Base-by-base conservation (phyloP, 352 stramenopile species). In the Phytopythium aichiense region DNA sequence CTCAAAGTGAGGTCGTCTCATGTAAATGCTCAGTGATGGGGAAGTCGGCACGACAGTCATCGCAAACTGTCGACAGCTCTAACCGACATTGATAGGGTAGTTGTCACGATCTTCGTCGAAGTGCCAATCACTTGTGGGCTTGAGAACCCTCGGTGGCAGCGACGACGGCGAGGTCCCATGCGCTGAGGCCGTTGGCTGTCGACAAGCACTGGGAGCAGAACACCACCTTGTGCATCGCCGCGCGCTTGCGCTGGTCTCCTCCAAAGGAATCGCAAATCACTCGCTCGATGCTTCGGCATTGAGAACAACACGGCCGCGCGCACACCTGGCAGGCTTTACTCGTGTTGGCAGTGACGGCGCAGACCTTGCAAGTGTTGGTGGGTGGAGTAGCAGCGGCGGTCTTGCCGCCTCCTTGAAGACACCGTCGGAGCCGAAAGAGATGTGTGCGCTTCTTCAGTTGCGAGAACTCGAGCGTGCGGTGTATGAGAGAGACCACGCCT, bases 371-470 rank as follows among this genome's bases (percentile, higher is more conserved):
- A 18, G 13, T 22, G 18, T 6, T 8, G 4, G 40, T 11, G 38
- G 15, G 7, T 43, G 38, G 38, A 43, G 38, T 22, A 15, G 15
- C 40, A 6, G 16, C 7, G 5, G 18, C 40, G 18, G 40, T 6
- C 2, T 9, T 20, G 16, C 15, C 16, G 7, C 15, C 40, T 1
- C 40, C 16, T 6, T 18, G 37, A 46, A 22, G 40, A 22, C 15
- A 15, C 4, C 22, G 46, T 15, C 30, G 46, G 46, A 18, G 48
- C 7, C 48, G 48, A n/a, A 20, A 54, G 16, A 68, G 56, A 40
- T 58, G 55, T 22, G 56, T 56, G 13, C 61, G 56, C 50, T 68
- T 68, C 48, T 68, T 68, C n/a, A 58, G 52, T 15, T 64, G 30
- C 7, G 49, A 46, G 50, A 48, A 60, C 25, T 59, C 23, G 23